Percentiles rank a stretch among this genome's conserved stretches.
Evolutionary conservation across 169 alveolate genomes (phyloP).

Genomic region (Plasmodium chabaudi): DNA sequence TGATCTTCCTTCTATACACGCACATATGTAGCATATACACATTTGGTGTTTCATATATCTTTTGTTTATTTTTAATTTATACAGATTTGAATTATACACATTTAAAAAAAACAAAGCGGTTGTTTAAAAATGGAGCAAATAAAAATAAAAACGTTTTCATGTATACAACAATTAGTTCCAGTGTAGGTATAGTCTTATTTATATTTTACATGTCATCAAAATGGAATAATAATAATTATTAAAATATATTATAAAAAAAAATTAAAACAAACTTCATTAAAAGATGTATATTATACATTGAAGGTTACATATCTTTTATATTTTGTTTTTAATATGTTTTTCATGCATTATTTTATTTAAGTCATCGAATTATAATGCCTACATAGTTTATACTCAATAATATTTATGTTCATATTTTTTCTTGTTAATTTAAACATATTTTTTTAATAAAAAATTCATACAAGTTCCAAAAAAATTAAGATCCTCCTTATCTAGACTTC

Average conservation of each 20-base stretch:
- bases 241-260: not conserved
- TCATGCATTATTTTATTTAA: not conserved
- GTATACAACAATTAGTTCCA: constrained; percentile 42
- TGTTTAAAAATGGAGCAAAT: constrained; percentile 22
- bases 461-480: constrained; percentile 31
- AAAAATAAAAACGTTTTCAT: constrained; percentile 24
- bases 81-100: constrained; percentile 41
- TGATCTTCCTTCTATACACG: not conserved
- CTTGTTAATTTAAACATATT: constrained; percentile 8
- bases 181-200: constrained; percentile 39
- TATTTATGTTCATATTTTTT: too few species aligned
- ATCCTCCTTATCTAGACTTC: constrained; percentile 45
- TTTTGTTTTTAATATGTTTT: not conserved
- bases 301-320: not conserved
- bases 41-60: not conserved
- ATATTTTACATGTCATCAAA: constrained; percentile 51
- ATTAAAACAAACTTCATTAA: not conserved
- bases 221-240: constrained; percentile 38
- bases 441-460: constrained; percentile 32
- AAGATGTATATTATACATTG: not conserved
- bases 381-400: too few species aligned
- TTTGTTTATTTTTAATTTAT: not conserved
- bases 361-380: too few species aligned
- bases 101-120: constrained; percentile 26
- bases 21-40: not conserved